These are phyloP conservation scores for Amyloporia xantha DNA, from an alignment of 768 basidiomycete genomes.

Conservation along the genomic window DNA sequence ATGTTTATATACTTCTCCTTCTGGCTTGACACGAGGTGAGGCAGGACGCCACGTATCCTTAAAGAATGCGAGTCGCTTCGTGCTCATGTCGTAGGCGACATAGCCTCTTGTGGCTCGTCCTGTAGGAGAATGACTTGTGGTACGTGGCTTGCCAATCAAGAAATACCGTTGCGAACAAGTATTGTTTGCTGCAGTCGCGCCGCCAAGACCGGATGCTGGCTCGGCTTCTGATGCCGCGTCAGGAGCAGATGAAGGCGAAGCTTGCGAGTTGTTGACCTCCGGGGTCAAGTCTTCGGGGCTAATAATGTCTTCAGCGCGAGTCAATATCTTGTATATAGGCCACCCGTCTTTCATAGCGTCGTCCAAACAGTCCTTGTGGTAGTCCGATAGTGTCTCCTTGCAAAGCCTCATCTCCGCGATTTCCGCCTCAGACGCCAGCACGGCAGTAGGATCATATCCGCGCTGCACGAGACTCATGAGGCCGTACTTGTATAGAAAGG, in stretches of 20 bases:
- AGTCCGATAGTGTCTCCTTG: neutral
- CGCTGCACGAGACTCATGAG: neutral
- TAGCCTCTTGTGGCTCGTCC: slow-evolving; percentile 11
- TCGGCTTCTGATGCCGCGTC: neutral
- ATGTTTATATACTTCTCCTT: slow-evolving; percentile 3
- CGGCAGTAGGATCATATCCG: neutral
- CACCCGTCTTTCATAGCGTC: neutral
- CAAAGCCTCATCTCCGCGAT: neutral
- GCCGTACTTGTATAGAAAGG: neutral
- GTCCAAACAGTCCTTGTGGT: neutral
- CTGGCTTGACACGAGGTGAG: neutral
- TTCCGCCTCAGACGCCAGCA: neutral
- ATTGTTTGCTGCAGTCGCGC: too few relatives aligned
- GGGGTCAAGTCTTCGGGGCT: neutral
- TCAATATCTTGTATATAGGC: neutral
- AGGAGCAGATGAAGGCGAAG: neutral
- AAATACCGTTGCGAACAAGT: neutral
- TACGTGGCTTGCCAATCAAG: slow-evolving; percentile 6
- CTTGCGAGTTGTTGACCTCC: neutral
- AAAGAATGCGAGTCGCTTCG: slow-evolving; percentile 6
- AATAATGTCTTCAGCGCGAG: neutral
- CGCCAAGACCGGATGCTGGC: too few relatives aligned
- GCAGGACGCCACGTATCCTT: slow-evolving; percentile 11
- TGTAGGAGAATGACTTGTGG: neutral
- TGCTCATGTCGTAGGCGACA: slow-evolving; percentile 5